Conservation (phyloP, 768 basidiomycete genomes). For the Gyrodon lividus region DNA sequence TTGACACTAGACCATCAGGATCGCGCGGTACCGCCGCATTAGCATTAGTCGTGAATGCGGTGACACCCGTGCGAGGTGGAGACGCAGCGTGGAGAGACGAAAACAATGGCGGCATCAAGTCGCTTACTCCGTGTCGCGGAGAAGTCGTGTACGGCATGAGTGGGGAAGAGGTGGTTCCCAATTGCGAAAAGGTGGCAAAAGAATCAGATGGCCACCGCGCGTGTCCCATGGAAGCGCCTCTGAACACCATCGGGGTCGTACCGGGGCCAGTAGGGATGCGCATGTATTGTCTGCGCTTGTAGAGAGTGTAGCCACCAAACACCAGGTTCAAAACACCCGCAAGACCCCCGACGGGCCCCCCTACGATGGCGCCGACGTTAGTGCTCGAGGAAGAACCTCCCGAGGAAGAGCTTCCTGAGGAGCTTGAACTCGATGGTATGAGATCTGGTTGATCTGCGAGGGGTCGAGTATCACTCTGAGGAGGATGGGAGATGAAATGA, state of each 20-base stretch:
- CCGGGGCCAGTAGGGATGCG: neutral
- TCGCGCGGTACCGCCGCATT: too few species aligned
- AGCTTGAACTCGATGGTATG: conserved; percentile 1
- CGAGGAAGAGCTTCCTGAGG: conserved; percentile 2
- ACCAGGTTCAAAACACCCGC: conserved; percentile 11
- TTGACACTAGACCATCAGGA: too few species aligned
- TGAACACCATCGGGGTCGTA: neutral
- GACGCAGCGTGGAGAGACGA: too few species aligned
- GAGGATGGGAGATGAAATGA: neutral
- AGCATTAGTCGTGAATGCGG: too few species aligned
- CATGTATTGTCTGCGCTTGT: neutral
- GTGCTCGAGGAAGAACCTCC: neutral
- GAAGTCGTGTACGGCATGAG: conserved; percentile 3
- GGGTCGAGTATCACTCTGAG: conserved; percentile 1
- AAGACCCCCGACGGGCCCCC: conserved; percentile 19
- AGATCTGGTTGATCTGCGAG: conserved; percentile 13
- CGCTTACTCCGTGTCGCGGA: too few species aligned
- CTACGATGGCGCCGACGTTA: conserved; percentile 21
- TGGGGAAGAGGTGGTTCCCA: neutral
- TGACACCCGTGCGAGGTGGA: too few species aligned
- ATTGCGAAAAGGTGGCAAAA: neutral
- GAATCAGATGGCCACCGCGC: conserved; percentile 9
- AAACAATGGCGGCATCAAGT: too few species aligned
- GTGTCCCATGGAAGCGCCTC: neutral
- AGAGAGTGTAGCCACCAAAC: conserved; percentile 16